Evolutionary conservation across 2,329 filamentous ascomycete genomes (phyloP).

Genomic region (Penicillium concentricum): DNA sequence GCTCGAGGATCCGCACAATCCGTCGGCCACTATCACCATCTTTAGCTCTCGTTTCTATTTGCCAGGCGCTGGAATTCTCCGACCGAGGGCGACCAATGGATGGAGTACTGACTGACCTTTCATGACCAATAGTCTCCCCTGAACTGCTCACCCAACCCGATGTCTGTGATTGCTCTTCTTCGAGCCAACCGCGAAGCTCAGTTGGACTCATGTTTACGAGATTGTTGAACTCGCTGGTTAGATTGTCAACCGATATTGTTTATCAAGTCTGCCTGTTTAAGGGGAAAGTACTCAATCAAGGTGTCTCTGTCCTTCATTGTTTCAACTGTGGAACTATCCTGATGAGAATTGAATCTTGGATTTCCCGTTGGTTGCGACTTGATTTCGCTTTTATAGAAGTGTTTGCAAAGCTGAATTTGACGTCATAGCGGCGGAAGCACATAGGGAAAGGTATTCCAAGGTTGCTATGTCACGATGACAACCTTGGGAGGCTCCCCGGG

Average conservation of each 20-base stretch:
- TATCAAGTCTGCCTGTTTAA: not conserved
- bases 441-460: not conserved
- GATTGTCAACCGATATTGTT: slow-evolving; percentile 17
- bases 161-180: slow-evolving; percentile 54
- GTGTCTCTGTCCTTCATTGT: slow-evolving; percentile 53
- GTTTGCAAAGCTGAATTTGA: not conserved
- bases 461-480: not conserved
- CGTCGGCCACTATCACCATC: slow-evolving; percentile 53
- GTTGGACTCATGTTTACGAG: slow-evolving; percentile 64
- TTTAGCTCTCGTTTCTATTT: not conserved
- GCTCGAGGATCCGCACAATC: slow-evolving; percentile 62
- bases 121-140: slow-evolving; percentile 64
- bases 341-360: not conserved
- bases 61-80: not conserved
- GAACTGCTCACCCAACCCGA: slow-evolving; percentile 61
- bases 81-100: too few species aligned
- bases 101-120: slow-evolving; percentile 38
- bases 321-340: slow-evolving; percentile 27
- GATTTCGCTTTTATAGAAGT: too few species aligned
- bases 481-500: not conserved
- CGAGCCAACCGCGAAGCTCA: slow-evolving; percentile 62
- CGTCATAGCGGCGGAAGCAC: not conserved
- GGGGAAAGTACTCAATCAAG: slow-evolving; percentile 45
- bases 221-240: slow-evolving; percentile 59
- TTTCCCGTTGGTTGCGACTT: not conserved